These are phyloP conservation scores for Maudiozyma barnettii DNA, from an alignment of 805 yeast genomes.

Conservation along the genomic window DNA sequence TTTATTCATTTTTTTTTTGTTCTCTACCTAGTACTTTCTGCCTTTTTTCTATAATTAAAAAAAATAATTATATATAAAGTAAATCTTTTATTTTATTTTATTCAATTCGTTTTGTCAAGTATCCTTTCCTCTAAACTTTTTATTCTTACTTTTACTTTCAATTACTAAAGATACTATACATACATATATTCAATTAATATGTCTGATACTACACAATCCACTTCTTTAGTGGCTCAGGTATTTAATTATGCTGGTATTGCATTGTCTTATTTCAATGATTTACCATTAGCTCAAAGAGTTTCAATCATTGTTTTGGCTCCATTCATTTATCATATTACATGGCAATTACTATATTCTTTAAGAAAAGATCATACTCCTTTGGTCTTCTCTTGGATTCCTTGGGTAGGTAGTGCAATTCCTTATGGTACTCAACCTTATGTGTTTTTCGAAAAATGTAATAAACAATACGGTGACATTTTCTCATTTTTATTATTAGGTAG, in stretches of 20 bases:
- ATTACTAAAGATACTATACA: not conserved
- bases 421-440: slow-evolving; percentile 93
- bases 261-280: slow-evolving; percentile 21
- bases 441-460: slow-evolving; percentile 70
- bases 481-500: slow-evolving; percentile 84
- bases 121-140: not conserved
- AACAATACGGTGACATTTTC: slow-evolving; percentile 86
- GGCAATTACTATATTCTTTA: slow-evolving; percentile 62
- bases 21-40: no score
- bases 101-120: not conserved
- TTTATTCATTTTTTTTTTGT: no score
- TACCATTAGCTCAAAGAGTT: slow-evolving; percentile 31
- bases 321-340: slow-evolving; percentile 51
- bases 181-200: not conserved
- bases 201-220: slow-evolving; percentile 10
- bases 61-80: no score
- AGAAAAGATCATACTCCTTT: slow-evolving; percentile 80
- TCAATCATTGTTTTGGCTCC: slow-evolving; percentile 36
- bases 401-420: slow-evolving; percentile 84
- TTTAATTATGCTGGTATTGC: slow-evolving; percentile 13
- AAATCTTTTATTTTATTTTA: not conserved
- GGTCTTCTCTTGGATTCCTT: slow-evolving; percentile 88
- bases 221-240: slow-evolving; percentile 15
- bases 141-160: not conserved
- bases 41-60: no score